Conservation (phyloP, 192 early-diverging fungal species). For the Gonapodya sp. region DNA sequence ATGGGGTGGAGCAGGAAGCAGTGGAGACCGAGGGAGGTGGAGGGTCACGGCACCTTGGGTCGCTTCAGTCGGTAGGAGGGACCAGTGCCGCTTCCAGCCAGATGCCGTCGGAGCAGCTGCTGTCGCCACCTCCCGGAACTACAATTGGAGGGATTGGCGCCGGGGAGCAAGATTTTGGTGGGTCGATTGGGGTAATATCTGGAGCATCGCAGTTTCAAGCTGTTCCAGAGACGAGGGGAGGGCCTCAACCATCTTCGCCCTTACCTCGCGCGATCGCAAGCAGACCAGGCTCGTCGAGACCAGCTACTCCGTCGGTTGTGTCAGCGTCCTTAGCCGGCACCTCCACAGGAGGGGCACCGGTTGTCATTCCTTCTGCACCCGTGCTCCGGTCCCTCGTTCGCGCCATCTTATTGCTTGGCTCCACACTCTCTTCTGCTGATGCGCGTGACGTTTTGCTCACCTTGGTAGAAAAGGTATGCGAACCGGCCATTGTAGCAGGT, state of each 20-base stretch:
- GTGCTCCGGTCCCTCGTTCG: conserved; percentile 24
- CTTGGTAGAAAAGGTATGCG: conserved; percentile 32
- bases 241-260: not conserved
- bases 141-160: too few relatives aligned
- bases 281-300: not conserved
- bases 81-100: not conserved
- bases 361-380: conserved; percentile 7
- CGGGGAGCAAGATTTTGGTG: too few relatives aligned
- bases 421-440: conserved; percentile 23
- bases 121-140: not conserved
- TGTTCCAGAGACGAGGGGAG: not conserved
- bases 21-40: not conserved
- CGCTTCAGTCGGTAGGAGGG: not conserved
- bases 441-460: conserved; percentile 31
- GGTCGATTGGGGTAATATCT: too few relatives aligned
- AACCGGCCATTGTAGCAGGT: conserved; percentile 15
- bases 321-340: not conserved
- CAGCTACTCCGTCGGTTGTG: not conserved
- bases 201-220: not conserved
- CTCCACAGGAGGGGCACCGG: conserved; percentile 16
- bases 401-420: conserved; percentile 28
- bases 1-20: not conserved
- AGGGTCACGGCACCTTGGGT: not conserved
- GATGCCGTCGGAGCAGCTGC: not conserved
- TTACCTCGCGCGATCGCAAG: conserved; percentile 8